phyloP scores from a whole-genome alignment of 306 rosid genomes.

The Prunus davidiana region DNA sequence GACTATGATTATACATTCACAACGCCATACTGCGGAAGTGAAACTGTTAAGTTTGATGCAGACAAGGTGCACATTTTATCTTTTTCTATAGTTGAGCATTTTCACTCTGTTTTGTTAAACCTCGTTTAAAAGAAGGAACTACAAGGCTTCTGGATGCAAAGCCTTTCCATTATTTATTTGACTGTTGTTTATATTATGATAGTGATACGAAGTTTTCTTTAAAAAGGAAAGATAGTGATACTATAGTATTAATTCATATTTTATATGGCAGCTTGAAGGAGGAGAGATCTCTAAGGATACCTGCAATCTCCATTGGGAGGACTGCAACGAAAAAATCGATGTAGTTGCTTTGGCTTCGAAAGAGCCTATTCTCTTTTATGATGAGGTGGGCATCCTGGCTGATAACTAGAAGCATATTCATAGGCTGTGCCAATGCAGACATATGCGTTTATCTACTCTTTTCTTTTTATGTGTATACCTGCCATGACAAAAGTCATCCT shows the following conservation, averaged over 20 bases:
- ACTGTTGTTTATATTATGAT: neutral
- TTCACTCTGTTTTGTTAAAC: neutral
- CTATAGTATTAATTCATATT: neutral
- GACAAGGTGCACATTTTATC: constrained; percentile 47
- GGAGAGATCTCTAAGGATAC: constrained; percentile 38
- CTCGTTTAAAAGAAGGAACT: neutral
- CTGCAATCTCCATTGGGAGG: constrained; percentile 65
- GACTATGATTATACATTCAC: constrained; percentile 97
- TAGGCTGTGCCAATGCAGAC: neutral
- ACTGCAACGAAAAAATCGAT: constrained; percentile 75
- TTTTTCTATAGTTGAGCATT: neutral
- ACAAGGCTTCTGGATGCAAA: neutral
- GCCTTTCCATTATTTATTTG: neutral
- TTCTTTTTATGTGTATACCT: constrained; percentile 24
- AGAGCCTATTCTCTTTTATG: constrained; percentile 96
- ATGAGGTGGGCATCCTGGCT: constrained; percentile 56
- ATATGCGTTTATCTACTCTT: constrained; percentile 9
- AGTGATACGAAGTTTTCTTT: neutral
- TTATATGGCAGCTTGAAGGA: constrained; percentile 35
- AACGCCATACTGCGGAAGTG: constrained; percentile 88
- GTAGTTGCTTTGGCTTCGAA: constrained; percentile 71
- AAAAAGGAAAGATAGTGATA: neutral
- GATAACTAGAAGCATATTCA: neutral
- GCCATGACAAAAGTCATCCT: constrained; percentile 21
- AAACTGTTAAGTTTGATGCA: constrained; percentile 42